Conservation (phyloP, 495 filamentous ascomycete species). For the Penicillium alfredii region DNA sequence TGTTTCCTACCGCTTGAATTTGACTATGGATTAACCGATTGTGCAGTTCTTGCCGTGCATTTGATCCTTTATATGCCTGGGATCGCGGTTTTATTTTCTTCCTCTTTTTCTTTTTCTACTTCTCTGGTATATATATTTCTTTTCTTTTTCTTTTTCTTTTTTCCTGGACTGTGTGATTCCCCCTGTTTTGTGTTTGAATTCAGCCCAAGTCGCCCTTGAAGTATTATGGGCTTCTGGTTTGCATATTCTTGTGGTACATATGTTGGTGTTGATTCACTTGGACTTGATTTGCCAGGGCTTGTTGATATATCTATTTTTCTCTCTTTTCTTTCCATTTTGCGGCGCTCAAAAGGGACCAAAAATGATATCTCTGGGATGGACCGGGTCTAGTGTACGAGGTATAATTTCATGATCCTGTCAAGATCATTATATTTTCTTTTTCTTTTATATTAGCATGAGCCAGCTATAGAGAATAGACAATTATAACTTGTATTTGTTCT, state of each 20-base stretch:
- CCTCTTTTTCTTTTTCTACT: slow-evolving; percentile 11
- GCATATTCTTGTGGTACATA: slow-evolving; percentile 14
- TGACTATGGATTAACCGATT: slow-evolving; percentile 3
- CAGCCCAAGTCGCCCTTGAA: no score
- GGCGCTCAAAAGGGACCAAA: slow-evolving; percentile 25
- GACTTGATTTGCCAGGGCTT: slow-evolving; percentile 1
- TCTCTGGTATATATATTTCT: slow-evolving; percentile 11
- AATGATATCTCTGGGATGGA: slow-evolving; percentile 20
- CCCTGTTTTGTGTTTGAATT: slow-evolving; percentile 9
- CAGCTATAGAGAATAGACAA: no score
- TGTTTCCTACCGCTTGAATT: slow-evolving; percentile 12
- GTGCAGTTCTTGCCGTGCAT: slow-evolving; percentile 43
- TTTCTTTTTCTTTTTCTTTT: slow-evolving; percentile 11
- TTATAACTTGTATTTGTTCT: no score
- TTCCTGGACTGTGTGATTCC: slow-evolving; percentile 27
- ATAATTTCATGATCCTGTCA: slow-evolving; percentile 15
- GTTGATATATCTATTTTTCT: slow-evolving; percentile 8
- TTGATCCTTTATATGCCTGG: slow-evolving; percentile 24
- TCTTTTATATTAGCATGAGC: slow-evolving; percentile 1
- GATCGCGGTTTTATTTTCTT: slow-evolving; percentile 5
- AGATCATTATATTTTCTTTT: background rate
- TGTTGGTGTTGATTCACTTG: background rate
- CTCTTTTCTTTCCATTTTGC: slow-evolving; percentile 9
- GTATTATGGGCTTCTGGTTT: background rate
- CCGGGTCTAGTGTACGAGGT: slow-evolving; percentile 13